Percentiles rank a stretch among this genome's conserved stretches.
Conservation (phyloP, 768 basidiomycete species). For the Rhodosporidiobolus sp. region DNA sequence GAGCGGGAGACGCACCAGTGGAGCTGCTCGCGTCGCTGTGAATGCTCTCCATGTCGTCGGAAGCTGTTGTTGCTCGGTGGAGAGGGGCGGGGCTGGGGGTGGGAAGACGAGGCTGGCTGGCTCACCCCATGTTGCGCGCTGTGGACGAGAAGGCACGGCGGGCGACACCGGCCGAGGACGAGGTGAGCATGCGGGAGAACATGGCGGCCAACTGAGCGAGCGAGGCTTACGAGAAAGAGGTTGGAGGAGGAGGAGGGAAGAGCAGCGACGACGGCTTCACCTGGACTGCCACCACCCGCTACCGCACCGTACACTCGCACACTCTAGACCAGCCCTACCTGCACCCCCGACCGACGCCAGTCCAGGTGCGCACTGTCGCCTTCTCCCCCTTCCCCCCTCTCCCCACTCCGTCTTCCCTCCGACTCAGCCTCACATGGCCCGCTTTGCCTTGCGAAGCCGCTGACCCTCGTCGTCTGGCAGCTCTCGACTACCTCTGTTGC, state of each 20-base stretch:
- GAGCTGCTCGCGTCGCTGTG: too few relatives aligned
- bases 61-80: background rate
- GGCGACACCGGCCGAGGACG: background rate
- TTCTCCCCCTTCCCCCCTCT: too few relatives aligned
- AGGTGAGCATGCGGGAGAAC: conserved; percentile 3
- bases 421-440: too few relatives aligned
- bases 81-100: background rate
- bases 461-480: background rate
- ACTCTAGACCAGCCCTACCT: too few relatives aligned
- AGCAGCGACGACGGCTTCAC: background rate
- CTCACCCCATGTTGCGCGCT: conserved; percentile 27
- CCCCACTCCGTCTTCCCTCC: too few relatives aligned
- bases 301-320: too few relatives aligned
- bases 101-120: background rate
- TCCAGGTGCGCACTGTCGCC: too few relatives aligned
- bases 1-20: too few relatives aligned
- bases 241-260: background rate
- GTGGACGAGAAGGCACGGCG: conserved; percentile 18
- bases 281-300: too few relatives aligned
- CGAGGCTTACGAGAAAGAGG: background rate
- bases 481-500: background rate
- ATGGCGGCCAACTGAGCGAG: background rate
- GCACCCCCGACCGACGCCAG: too few relatives aligned
- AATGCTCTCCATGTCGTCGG: too few relatives aligned
- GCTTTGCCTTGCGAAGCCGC: background rate